phyloP scores from a whole-genome alignment of 106 monocot genomes.

The Acorus calamus region DNA sequence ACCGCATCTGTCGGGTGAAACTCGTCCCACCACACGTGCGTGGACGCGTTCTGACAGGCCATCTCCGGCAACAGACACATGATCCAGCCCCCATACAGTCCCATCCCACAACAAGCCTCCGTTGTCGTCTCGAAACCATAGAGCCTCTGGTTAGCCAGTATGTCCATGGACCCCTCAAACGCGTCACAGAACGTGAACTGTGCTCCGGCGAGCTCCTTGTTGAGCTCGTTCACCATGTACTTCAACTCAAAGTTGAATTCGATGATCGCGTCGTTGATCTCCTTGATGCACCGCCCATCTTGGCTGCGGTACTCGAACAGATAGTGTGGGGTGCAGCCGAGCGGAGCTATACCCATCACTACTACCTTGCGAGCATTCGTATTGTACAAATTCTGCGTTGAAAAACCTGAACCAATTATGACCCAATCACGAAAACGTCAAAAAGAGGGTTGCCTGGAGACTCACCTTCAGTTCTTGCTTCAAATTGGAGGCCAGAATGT shows the following conservation, averaged over 20 bases:
- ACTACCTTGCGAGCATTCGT: slow-evolving; percentile 50
- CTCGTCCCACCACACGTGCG: slow-evolving; percentile 82
- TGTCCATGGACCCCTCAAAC: slow-evolving; percentile 76
- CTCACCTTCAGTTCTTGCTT: slow-evolving; percentile 50
- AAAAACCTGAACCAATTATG: neutral
- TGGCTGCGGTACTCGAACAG: slow-evolving; percentile 35
- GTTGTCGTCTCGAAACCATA: slow-evolving; percentile 64
- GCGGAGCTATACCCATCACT: slow-evolving; percentile 69
- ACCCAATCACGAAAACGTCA: no score
- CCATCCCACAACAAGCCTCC: slow-evolving; percentile 66
- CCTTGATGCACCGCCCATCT: slow-evolving; percentile 41
- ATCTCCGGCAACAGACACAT: slow-evolving; percentile 67
- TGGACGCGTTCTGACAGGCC: slow-evolving; percentile 58
- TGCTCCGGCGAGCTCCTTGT: slow-evolving; percentile 25
- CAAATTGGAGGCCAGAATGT: slow-evolving; percentile 33
- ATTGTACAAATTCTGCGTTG: slow-evolving; percentile 53
- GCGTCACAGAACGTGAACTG: slow-evolving; percentile 56
- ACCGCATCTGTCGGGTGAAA: slow-evolving; percentile 83
- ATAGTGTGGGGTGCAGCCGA: slow-evolving; percentile 81
- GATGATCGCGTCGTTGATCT: slow-evolving; percentile 50
- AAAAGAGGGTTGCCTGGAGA: neutral
- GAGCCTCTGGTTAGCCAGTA: slow-evolving; percentile 23
- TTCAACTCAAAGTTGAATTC: slow-evolving; percentile 65
- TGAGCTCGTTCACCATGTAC: slow-evolving; percentile 40
- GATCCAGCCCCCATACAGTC: slow-evolving; percentile 44